phyloP scores from a whole-genome alignment of 306 rosid species.

The Macrotyloma uniflorum region DNA sequence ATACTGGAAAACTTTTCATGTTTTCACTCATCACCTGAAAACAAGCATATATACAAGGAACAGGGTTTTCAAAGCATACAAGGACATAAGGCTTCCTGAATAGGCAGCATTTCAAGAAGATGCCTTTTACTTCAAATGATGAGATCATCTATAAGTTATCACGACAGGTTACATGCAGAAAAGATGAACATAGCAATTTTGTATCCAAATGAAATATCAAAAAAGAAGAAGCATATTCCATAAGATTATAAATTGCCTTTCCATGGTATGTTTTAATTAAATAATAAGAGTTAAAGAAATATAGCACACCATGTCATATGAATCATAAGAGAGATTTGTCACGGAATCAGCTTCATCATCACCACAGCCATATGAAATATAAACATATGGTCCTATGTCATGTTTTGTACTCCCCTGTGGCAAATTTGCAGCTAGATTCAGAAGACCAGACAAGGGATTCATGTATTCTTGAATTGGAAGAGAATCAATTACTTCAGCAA shows the following conservation, averaged over 20 bases:
- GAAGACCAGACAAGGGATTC: conserved; percentile 87
- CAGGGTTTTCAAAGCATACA: background rate
- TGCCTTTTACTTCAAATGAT: conserved; percentile 29
- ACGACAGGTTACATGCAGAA: conserved; percentile 30
- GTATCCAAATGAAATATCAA: conserved; percentile 10
- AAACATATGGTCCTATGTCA: conserved; percentile 83
- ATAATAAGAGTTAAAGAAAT: background rate
- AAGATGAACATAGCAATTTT: conserved; percentile 5
- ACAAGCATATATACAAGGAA: conserved; percentile 17
- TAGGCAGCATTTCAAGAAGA: conserved; percentile 15
- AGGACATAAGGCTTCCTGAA: conserved; percentile 7
- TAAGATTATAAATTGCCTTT: conserved; percentile 13
- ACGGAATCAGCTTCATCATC: conserved; percentile 69
- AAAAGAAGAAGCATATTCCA: background rate
- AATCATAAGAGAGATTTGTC: conserved; percentile 70
- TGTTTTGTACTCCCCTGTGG: conserved; percentile 68
- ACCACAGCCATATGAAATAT: conserved; percentile 72
- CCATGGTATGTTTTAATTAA: background rate
- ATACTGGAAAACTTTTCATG: background rate
- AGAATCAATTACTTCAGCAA: conserved; percentile 68
- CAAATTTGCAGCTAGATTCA: conserved; percentile 81
- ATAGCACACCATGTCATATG: conserved; percentile 77
- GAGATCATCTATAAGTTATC: conserved; percentile 17
- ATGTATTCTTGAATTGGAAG: conserved; percentile 92
- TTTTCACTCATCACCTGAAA: conserved; percentile 21